Conservation (phyloP, 345 rosid genomes). For the Gossypium herbaceum region DNA sequence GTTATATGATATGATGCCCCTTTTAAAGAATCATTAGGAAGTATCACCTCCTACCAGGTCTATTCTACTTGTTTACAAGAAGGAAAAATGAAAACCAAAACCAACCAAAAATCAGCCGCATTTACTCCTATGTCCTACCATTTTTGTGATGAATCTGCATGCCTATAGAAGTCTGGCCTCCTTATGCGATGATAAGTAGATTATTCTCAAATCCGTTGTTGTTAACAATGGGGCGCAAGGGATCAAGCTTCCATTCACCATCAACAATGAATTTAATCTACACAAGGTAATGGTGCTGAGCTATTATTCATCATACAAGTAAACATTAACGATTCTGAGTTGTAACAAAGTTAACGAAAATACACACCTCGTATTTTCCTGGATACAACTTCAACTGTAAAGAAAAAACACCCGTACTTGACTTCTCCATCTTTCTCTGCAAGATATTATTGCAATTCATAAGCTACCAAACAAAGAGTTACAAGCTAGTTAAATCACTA, state of each 20-base stretch:
- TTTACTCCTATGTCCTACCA: conserved; percentile 10
- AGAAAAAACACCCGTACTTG: conserved; percentile 61
- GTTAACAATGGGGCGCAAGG: conserved; percentile 71
- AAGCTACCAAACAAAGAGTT: neutral
- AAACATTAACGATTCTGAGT: neutral
- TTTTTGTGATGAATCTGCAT: conserved; percentile 7
- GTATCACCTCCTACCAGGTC: neutral
- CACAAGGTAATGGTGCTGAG: conserved; percentile 12
- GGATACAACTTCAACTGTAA: conserved; percentile 69
- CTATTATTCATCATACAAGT: conserved; percentile 1
- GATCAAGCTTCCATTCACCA: conserved; percentile 93
- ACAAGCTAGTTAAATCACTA: neutral
- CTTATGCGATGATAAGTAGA: conserved; percentile 56
- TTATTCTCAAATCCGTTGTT: conserved; percentile 68
- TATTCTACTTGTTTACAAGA: neutral
- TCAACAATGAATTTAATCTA: conserved; percentile 94
- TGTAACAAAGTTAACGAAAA: neutral
- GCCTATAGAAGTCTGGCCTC: neutral
- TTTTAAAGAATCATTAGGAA: conserved; percentile 4
- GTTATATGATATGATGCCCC: neutral
- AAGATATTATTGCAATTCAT: conserved; percentile 12
- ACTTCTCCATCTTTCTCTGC: conserved; percentile 92
- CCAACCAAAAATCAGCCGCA: conserved; percentile 17
- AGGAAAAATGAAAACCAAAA: neutral
- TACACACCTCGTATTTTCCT: conserved; percentile 76